These are phyloP conservation scores for Monilinia aucupariae DNA, from an alignment of 2,329 filamentous ascomycete species.

Conservation along the genomic window DNA sequence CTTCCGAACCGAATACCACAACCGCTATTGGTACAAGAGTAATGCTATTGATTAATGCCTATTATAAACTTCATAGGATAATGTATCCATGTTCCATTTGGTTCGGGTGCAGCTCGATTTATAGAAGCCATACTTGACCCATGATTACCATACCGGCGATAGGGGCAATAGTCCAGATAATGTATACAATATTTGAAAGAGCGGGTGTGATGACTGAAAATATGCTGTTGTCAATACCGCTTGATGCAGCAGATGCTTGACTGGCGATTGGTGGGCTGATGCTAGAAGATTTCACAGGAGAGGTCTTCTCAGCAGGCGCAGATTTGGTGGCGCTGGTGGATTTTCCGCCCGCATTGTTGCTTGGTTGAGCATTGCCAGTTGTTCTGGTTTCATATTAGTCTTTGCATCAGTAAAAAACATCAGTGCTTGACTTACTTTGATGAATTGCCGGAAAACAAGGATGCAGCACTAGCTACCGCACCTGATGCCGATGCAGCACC, in stretches of 20 bases:
- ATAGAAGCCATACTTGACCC: slow-evolving; percentile 15
- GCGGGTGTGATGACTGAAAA: neutral
- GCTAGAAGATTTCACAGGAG: slow-evolving; percentile 1
- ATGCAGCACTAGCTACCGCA: slow-evolving; percentile 12
- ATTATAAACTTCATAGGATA: neutral
- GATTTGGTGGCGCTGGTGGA: slow-evolving; percentile 8
- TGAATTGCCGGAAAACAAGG: slow-evolving; percentile 5
- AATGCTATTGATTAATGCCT: slow-evolving; percentile 1
- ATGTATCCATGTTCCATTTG: neutral
- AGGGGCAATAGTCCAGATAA: slow-evolving; percentile 4
- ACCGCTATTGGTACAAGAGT: neutral
- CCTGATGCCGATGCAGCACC: slow-evolving; percentile 3
- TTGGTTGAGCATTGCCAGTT: slow-evolving; percentile 10
- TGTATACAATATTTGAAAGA: slow-evolving; percentile 9
- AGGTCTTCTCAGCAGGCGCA: slow-evolving; percentile 7
- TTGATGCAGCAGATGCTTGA: slow-evolving; percentile 14
- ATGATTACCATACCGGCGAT: slow-evolving; percentile 6
- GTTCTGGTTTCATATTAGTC: neutral
- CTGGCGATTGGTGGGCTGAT: slow-evolving; percentile 14
- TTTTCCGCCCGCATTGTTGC: neutral
- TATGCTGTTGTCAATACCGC: slow-evolving; percentile 9
- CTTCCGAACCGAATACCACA: neutral
- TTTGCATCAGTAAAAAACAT: neutral
- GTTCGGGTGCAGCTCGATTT: neutral
- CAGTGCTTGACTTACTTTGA: neutral